Conservation (phyloP, 2,329 filamentous ascomycete species). For the Cordyceps farinosa region DNA sequence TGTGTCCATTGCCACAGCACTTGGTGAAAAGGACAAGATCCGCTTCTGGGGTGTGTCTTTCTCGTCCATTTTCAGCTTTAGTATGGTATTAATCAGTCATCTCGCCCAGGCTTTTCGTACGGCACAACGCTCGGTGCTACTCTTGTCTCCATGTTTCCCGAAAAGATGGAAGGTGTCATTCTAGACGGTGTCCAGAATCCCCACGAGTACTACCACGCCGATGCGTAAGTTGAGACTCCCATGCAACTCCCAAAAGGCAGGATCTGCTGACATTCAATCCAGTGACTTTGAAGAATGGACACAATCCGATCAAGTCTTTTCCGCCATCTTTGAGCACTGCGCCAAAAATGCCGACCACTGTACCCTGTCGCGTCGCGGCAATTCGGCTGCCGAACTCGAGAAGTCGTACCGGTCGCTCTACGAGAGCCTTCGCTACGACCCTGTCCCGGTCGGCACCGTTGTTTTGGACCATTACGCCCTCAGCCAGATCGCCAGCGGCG, state of each 20-base stretch:
- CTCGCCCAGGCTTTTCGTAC: slow-evolving; percentile 31
- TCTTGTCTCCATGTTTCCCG: slow-evolving; percentile 40
- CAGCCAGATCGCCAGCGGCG: slow-evolving; percentile 21
- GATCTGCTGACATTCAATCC: neutral
- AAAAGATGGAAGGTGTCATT: slow-evolving; percentile 36
- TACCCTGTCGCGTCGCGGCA: slow-evolving; percentile 27
- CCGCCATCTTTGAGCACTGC: slow-evolving; percentile 28
- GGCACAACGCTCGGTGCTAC: slow-evolving; percentile 38
- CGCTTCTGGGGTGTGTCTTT: slow-evolving; percentile 30
- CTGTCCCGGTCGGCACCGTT: slow-evolving; percentile 23
- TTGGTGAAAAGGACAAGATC: slow-evolving; percentile 30
- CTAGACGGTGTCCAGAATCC: slow-evolving; percentile 36
- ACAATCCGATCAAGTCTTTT: slow-evolving; percentile 28
- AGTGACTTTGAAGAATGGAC: slow-evolving; percentile 27
- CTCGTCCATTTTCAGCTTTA: neutral
- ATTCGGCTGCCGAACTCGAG: slow-evolving; percentile 34
- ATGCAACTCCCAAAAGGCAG: too few species aligned
- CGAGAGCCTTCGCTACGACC: slow-evolving; percentile 27
- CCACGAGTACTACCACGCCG: slow-evolving; percentile 32
- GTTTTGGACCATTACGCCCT: slow-evolving; percentile 27
- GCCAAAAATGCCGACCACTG: slow-evolving; percentile 26
- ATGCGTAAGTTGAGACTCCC: slow-evolving; percentile 2
- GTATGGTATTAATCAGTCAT: neutral
- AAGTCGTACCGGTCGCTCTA: slow-evolving; percentile 29
- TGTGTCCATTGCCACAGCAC: slow-evolving; percentile 34